Evolutionary conservation across 345 rosid species (phyloP), one percentile per base, ranked within the genome.

Genomic region (Corchorus olitorius): DNA sequence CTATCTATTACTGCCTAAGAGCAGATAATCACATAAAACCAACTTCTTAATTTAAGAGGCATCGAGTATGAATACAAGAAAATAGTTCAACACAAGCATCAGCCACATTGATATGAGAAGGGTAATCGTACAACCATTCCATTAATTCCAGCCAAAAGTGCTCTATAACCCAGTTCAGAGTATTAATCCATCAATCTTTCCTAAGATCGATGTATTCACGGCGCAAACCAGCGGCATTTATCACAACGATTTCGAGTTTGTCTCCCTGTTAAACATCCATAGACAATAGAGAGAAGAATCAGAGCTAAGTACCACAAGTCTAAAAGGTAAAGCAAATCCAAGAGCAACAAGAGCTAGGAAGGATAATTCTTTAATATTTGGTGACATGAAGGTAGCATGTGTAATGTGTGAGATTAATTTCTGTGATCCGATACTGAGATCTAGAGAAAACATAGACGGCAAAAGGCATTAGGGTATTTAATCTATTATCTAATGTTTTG

Each of bases 121-220:
- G 63, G 20, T n/a, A 7, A 50, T 27, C 12, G 3, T 3, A 64
- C 22, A 10, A 53, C 39, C 55, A 62, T 49, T 46, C 35, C 27
- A 56, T 43, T 8, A 12, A 41, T 41, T 67, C 41, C 39, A 56
- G 48, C 11, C 22, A 56, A 33, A 46, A 76, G 58, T 8, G 48
- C 48, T 45, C 45, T 16, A 46, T 14, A 20, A 12, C 66, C 15
- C 12, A 13, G 19, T 27, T 76, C 35, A 27, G 54, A 39, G 35
- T 54, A 16, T 60, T 35, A 72, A 80, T 88, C 77, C 89, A 75
- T 88, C 83, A 94, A 82, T 94, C 97, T 83, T 88, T 89, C 83
- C 98, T 90, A 54, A 97, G 89, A 7, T 90, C 95, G 91, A 94
- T 84, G 79, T 82, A 83, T 73, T 97, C 97, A 8, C 86, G 85